A percentile compares a stretch with the other conserved stretches of the same genome.
phyloP scores from a whole-genome alignment of 306 rosid genomes.

The Psophocarpus tetragonolobus region DNA sequence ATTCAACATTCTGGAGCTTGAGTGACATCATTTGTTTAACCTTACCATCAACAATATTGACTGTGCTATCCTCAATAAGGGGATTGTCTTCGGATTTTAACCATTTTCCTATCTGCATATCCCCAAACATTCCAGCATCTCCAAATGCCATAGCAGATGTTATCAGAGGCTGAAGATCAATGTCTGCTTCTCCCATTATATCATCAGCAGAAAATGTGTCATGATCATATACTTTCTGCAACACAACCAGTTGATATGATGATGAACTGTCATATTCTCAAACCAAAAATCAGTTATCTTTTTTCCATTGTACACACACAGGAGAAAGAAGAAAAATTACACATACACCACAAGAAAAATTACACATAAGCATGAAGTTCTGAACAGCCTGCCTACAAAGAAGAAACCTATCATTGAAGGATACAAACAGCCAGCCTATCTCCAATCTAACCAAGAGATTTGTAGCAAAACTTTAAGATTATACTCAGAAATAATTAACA shows the following conservation, averaged over 20 bases:
- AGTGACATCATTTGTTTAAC: constrained; percentile 68
- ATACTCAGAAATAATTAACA: neutral
- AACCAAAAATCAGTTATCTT: neutral
- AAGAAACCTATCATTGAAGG: neutral
- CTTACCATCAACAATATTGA: constrained; percentile 73
- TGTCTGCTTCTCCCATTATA: constrained; percentile 97
- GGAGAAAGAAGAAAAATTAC: neutral
- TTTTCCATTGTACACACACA: neutral
- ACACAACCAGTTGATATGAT: constrained; percentile 22
- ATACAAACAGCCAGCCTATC: neutral
- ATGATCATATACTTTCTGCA: constrained; percentile 85
- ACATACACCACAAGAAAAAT: neutral
- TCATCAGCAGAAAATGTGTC: constrained; percentile 96
- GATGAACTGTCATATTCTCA: constrained; percentile 7
- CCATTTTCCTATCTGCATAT: constrained; percentile 99
- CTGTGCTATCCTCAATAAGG: constrained; percentile 72
- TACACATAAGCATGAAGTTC: neutral
- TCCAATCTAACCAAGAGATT: neutral
- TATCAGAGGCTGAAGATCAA: constrained; percentile 94
- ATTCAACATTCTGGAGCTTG: constrained; percentile 95
- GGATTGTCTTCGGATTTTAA: constrained; percentile 89
- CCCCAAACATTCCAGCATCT: constrained; percentile 84
- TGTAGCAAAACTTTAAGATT: neutral
- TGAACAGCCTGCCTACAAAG: neutral
- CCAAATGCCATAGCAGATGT: constrained; percentile 95